Conservation (phyloP, 2,329 filamentous ascomycete genomes). For the Geosmithia putterillii region DNA sequence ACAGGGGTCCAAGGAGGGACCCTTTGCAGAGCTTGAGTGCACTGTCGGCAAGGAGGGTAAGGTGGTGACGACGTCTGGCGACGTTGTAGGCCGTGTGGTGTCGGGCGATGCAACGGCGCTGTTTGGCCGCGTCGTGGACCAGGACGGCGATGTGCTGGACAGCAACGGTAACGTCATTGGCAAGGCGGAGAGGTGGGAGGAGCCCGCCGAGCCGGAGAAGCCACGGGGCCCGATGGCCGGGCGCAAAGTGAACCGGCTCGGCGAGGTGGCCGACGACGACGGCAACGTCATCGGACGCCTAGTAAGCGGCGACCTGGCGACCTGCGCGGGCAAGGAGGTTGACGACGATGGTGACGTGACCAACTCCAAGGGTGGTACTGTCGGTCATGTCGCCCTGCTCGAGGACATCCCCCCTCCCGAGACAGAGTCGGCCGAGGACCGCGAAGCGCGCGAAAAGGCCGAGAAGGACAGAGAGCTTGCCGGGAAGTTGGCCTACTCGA, state of each 20-base stretch:
- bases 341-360: slow-evolving; percentile 61
- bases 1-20: slow-evolving; percentile 50
- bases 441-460: slow-evolving; percentile 40
- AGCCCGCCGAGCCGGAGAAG: slow-evolving; percentile 36
- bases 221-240: slow-evolving; percentile 39
- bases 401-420: slow-evolving; percentile 38
- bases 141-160: slow-evolving; percentile 73
- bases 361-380: slow-evolving; percentile 52
- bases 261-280: slow-evolving; percentile 45
- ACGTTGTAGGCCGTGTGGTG: slow-evolving; percentile 59
- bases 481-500: slow-evolving; percentile 57
- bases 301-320: slow-evolving; percentile 51
- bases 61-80: slow-evolving; percentile 52
- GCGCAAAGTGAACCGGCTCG: slow-evolving; percentile 43
- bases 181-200: slow-evolving; percentile 47
- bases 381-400: slow-evolving; percentile 57
- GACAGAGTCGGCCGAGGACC: slow-evolving; percentile 39
- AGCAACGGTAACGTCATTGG: slow-evolving; percentile 53
- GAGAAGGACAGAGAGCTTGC: slow-evolving; percentile 67
- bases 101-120: slow-evolving; percentile 62
- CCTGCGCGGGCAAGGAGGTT: slow-evolving; percentile 56
- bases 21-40: slow-evolving; percentile 54
- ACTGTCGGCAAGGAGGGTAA: slow-evolving; percentile 59
- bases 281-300: slow-evolving; percentile 54
- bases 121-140: slow-evolving; percentile 62